phyloP scores from a whole-genome alignment of 1,284 basidiomycete genomes.

The Phellinidium pouzarii region DNA sequence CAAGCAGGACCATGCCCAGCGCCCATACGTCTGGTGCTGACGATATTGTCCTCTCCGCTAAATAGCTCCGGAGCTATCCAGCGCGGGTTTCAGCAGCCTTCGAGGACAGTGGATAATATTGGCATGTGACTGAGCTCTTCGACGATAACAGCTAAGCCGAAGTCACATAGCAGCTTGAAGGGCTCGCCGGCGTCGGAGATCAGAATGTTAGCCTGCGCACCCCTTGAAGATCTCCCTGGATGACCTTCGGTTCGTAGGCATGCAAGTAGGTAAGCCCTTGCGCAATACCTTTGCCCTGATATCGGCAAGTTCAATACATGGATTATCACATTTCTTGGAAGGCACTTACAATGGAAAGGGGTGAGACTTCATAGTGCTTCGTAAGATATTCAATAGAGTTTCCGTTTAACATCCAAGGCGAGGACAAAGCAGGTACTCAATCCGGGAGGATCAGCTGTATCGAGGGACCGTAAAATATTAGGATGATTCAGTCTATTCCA shows the following conservation, averaged over 20 bases:
- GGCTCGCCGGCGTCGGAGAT: slow-evolving; percentile 17
- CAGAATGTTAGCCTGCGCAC: slow-evolving; percentile 18
- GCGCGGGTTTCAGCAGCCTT: slow-evolving; percentile 17
- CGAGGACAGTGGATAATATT: slow-evolving; percentile 12
- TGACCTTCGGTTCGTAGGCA: slow-evolving; percentile 12
- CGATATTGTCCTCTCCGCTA: slow-evolving; percentile 5
- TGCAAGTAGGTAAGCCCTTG: slow-evolving; percentile 17
- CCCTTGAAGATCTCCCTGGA: slow-evolving; percentile 18
- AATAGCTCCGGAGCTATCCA: slow-evolving; percentile 22
- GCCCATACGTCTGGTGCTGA: slow-evolving; percentile 18
- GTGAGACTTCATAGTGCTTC: background rate
- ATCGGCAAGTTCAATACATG: background rate
- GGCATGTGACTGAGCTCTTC: slow-evolving; percentile 18
- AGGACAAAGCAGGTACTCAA: slow-evolving; percentile 16
- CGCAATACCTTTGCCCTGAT: slow-evolving; percentile 13
- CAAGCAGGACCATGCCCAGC: slow-evolving; percentile 18
- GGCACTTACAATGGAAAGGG: slow-evolving; percentile 6
- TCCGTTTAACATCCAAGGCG: slow-evolving; percentile 19
- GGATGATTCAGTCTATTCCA: slow-evolving; percentile 17
- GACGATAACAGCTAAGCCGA: slow-evolving; percentile 20
- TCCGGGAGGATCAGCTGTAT: slow-evolving; percentile 12
- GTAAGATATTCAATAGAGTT: slow-evolving; percentile 14
- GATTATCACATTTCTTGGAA: background rate
- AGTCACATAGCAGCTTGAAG: slow-evolving; percentile 20
- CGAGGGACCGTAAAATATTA: slow-evolving; percentile 18